phyloP scores from a whole-genome alignment of 768 basidiomycete species.

The Kwoniella bestiolae region DNA sequence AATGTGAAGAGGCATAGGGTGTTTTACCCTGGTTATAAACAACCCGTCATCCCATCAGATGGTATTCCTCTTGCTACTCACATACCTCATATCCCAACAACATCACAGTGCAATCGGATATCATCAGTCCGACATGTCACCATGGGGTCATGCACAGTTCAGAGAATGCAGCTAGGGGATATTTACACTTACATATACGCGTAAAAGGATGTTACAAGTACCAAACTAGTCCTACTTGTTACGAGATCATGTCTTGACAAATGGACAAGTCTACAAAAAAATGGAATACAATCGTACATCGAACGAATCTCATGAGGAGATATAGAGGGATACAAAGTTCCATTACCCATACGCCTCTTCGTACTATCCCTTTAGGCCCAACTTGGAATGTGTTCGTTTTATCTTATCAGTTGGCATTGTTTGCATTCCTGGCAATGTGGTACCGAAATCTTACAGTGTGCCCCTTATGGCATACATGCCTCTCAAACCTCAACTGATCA shows the following conservation, averaged over 20 bases:
- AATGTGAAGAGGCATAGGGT: constrained; percentile 1
- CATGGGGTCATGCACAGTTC: neutral
- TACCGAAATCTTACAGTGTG: neutral
- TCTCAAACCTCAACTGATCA: no score
- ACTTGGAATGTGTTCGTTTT: neutral
- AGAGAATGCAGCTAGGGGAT: neutral
- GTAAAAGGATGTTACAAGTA: neutral
- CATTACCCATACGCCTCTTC: neutral
- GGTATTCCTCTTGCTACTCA: neutral
- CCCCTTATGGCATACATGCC: no score
- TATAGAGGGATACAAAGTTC: neutral
- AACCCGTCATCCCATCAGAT: neutral
- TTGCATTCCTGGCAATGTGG: neutral
- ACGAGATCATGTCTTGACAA: neutral
- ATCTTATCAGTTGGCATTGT: constrained; percentile 7
- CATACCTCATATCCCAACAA: neutral
- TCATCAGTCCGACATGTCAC: constrained; percentile 3
- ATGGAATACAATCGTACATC: neutral
- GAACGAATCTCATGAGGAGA: neutral
- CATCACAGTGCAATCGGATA: neutral
- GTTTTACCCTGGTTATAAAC: constrained; percentile 1
- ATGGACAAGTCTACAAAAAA: neutral
- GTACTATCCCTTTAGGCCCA: neutral
- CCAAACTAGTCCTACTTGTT: neutral
- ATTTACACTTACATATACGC: neutral